A percentile compares a stretch with the other conserved stretches of the same genome.
Conservation (phyloP, 1,284 basidiomycete genomes). For the Gymnopus androsaceus region DNA sequence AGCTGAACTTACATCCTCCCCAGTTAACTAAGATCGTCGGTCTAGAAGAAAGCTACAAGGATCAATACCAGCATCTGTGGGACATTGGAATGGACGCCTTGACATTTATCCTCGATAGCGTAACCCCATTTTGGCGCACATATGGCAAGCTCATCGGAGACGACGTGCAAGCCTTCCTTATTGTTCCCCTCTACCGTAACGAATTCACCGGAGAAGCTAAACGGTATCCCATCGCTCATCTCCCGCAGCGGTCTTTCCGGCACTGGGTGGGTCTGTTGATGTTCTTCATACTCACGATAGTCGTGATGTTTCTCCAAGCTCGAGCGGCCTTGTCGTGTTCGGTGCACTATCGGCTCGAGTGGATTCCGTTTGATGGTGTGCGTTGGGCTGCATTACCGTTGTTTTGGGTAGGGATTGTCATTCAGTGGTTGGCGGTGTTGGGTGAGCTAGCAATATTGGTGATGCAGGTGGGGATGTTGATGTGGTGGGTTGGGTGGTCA, state of each 20-base stretch:
- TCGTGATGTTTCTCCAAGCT: slow-evolving; percentile 51
- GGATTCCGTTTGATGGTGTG: slow-evolving; percentile 57
- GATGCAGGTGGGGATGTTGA: slow-evolving; percentile 54
- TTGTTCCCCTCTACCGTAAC: slow-evolving; percentile 77
- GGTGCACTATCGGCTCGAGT: slow-evolving; percentile 50
- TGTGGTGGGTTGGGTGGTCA: slow-evolving; percentile 75
- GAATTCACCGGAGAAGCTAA: slow-evolving; percentile 77
- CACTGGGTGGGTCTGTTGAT: slow-evolving; percentile 66
- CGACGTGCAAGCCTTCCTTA: slow-evolving; percentile 75
- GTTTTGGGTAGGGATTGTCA: slow-evolving; percentile 57
- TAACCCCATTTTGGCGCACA: slow-evolving; percentile 75
- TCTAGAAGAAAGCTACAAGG: slow-evolving; percentile 72
- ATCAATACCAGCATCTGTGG: slow-evolving; percentile 76
- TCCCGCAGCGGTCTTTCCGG: slow-evolving; percentile 63
- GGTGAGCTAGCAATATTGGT: slow-evolving; percentile 56
- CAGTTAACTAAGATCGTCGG: slow-evolving; percentile 68
- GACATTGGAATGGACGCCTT: slow-evolving; percentile 73
- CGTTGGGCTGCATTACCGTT: slow-evolving; percentile 62
- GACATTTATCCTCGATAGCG: slow-evolving; percentile 70
- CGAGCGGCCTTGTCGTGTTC: slow-evolving; percentile 55
- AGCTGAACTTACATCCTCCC: slow-evolving; percentile 11
- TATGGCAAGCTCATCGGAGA: slow-evolving; percentile 77
- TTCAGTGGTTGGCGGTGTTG: slow-evolving; percentile 63
- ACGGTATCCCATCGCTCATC: slow-evolving; percentile 55
- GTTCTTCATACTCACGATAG: slow-evolving; percentile 48